Percentiles rank a stretch among this genome's conserved stretches.
Evolutionary conservation across 129 eudicot genomes (phyloP).

Genomic region (Helichrysum umbraculigerum): DNA sequence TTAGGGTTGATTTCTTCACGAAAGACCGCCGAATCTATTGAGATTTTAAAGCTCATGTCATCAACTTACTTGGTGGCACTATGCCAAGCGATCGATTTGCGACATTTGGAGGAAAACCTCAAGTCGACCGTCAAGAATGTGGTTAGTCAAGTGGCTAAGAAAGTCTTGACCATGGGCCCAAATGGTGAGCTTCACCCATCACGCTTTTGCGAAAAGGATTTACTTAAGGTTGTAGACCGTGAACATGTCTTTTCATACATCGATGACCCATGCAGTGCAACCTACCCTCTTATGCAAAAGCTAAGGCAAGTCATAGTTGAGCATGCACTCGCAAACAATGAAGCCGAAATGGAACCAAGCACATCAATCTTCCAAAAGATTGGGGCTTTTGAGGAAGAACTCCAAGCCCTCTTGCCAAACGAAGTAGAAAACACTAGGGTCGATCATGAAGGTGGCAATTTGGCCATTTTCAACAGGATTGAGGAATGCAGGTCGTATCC

Average conservation of each 20-base stretch:
- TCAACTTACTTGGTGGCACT: constrained; percentile 65
- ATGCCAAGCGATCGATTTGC: constrained; percentile 66
- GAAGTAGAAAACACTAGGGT: constrained; percentile 51
- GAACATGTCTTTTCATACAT: constrained; percentile 55
- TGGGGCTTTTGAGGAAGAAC: constrained; percentile 57
- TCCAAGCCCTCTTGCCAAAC: constrained; percentile 51
- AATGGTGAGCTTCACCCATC: constrained; percentile 53
- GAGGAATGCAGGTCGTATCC: constrained; percentile 68
- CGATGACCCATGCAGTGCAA: constrained; percentile 62
- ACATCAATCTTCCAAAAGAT: constrained; percentile 68
- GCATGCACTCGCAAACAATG: constrained; percentile 49
- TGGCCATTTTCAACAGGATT: constrained; percentile 45
- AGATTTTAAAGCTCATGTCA: constrained; percentile 63
- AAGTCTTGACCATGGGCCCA: constrained; percentile 40
- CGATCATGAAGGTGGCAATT: constrained; percentile 45
- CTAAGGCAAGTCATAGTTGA: constrained; percentile 61
- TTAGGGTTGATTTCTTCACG: constrained; percentile 63
- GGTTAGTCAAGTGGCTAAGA: constrained; percentile 54
- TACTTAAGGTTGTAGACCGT: constrained; percentile 60
- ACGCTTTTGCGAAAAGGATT: constrained; percentile 56
- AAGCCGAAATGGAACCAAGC: constrained; percentile 36
- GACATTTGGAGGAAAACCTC: constrained; percentile 67
- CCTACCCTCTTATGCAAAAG: constrained; percentile 64
- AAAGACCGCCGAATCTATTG: constrained; percentile 60
- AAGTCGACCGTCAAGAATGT: constrained; percentile 52